These are phyloP conservation scores for Capniomyces stellatus DNA, from an alignment of 371 early-diverging fungal genomes.

Conservation along the genomic window DNA sequence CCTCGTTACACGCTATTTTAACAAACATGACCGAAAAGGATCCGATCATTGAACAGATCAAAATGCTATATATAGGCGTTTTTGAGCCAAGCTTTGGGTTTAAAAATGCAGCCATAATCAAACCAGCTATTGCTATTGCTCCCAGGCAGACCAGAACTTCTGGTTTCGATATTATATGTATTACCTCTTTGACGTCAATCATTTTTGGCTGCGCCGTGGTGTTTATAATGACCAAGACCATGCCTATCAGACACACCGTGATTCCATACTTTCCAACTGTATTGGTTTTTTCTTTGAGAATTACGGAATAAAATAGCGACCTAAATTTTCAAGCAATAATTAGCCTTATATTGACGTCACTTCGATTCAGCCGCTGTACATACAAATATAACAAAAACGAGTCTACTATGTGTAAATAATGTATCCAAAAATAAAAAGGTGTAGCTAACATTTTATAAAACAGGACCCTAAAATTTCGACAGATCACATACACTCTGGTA, in stretches of 20 bases:
- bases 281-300: background rate
- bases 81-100: too few relatives aligned
- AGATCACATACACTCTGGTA: too few relatives aligned
- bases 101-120: too few relatives aligned
- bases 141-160: too few relatives aligned
- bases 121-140: too few relatives aligned
- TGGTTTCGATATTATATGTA: too few relatives aligned
- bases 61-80: background rate
- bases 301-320: background rate
- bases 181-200: too few relatives aligned
- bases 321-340: background rate
- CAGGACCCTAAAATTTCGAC: too few relatives aligned
- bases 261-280: background rate
- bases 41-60: background rate
- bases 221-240: background rate
- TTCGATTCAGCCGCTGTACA: background rate
- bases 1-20: background rate
- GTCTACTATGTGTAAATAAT: background rate
- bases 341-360: background rate
- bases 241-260: background rate
- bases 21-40: background rate
- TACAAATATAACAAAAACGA: background rate
- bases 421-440: background rate
- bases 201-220: background rate
- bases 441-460: too few relatives aligned